A percentile compares a stretch with the other conserved stretches of the same genome.
These are phyloP conservation scores for Singerocomus rubriflavus DNA, from an alignment of 1,284 basidiomycete genomes.

Conservation along the genomic window DNA sequence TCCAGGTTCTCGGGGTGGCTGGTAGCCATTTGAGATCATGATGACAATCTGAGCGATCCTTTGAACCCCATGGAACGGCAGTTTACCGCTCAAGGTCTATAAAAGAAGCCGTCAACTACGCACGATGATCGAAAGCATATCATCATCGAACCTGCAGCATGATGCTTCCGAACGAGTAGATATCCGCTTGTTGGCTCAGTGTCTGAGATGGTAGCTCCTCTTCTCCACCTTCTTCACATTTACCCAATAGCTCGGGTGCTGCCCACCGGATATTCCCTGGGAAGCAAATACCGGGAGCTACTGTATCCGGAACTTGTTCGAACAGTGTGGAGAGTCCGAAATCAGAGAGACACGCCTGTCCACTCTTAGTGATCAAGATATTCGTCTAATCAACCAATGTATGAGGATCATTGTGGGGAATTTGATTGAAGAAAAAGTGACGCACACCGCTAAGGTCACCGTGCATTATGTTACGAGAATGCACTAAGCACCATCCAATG, in stretches of 20 bases:
- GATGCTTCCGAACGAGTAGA: constrained; percentile 31
- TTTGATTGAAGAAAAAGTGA: neutral
- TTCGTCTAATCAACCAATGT: constrained; percentile 23
- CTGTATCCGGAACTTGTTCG: constrained; percentile 22
- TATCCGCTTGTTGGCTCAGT: constrained; percentile 19
- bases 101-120: neutral
- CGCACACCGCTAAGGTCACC: constrained; percentile 29
- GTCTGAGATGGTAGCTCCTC: constrained; percentile 14
- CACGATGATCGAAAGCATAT: neutral
- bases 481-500: constrained; percentile 17
- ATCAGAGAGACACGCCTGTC: constrained; percentile 25
- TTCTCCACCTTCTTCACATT: constrained; percentile 1
- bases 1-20: constrained; percentile 10
- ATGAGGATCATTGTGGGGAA: constrained; percentile 3
- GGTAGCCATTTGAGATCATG: constrained; percentile 10
- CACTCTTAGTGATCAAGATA: constrained; percentile 28
- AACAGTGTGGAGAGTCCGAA: constrained; percentile 32
- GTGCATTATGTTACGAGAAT: constrained; percentile 21
- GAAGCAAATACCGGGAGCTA: constrained; percentile 17
- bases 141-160: constrained; percentile 24
- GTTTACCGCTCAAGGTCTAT: constrained; percentile 25
- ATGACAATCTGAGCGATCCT: constrained; percentile 23
- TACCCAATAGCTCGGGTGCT: constrained; percentile 22
- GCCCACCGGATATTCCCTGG: constrained; percentile 33
- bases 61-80: constrained; percentile 23